Base-by-base conservation (phyloP, 75 land plant genomes). In the Azolla pinnata region DNA sequence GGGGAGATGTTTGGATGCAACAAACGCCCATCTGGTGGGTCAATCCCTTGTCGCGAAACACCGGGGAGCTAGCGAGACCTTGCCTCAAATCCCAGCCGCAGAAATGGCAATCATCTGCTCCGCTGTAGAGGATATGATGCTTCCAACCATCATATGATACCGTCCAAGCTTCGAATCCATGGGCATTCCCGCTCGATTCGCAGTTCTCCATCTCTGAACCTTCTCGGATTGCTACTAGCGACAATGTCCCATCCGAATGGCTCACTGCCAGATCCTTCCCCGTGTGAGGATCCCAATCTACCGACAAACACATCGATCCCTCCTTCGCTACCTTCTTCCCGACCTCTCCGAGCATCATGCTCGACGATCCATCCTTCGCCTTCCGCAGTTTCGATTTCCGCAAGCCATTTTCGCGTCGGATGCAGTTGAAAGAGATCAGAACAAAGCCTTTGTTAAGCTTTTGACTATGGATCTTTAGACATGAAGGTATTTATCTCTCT, bases 11-110 rank as follows among this genome's bases (percentile, higher is more conserved):
- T 28, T 78, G 75, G 31, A 90, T 79, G 70, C 88, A 80, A 46
- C 96, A 89, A 16, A 95, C 81, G 33, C 99, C 99, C 96, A 86
- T 86, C 26, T 63, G 71, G 54, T 95, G 99, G 1, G 63, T 58
- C 40, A 35, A 5, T 44, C 81, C 83, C 28, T 66, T 31, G 38
- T 95, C 81, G 25, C 80, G 78, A 58, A 89, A 95, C 12, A 77
- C 72, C 4, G 67, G 57, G n/a, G n/a, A n/a, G 0, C 62, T 56
- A 17, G 64, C 58, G n/a, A 83, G 65, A 55, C 67, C 61, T 32
- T 64, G 71, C 14, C 99, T 65, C 58, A 79, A 28, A 71, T 95
- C 99, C 96, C 96, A 95, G 54, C 85, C 66, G 56, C 83, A 72
- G 49, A 90, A 81, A 23, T 68, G 75, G 54, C 85, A 89, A 64